phyloP scores from a whole-genome alignment of 306 rosid genomes.

The Lathyrus oleraceus region DNA sequence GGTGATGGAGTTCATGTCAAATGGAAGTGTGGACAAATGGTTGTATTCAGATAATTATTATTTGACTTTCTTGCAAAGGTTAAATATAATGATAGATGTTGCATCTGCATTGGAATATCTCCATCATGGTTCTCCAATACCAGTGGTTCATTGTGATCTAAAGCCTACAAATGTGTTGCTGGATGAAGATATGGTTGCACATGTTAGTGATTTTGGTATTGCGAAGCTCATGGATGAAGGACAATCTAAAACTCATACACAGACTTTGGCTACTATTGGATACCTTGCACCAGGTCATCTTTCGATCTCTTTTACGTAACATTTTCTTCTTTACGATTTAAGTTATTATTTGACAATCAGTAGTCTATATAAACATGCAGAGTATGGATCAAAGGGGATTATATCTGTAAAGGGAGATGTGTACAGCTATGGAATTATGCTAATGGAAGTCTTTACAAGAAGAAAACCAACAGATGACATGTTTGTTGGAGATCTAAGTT shows the following conservation, averaged over 20 bases:
- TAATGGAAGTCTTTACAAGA: background rate
- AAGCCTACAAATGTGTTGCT: too few species aligned
- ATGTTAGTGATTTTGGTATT: too few species aligned
- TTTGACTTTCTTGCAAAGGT: too few species aligned
- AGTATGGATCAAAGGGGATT: background rate
- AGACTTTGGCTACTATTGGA: too few species aligned
- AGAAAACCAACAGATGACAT: background rate
- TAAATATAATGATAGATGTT: too few species aligned
- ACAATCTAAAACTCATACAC: too few species aligned
- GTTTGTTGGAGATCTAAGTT: background rate
- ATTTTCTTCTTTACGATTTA: background rate
- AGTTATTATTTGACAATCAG: background rate
- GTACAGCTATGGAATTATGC: background rate
- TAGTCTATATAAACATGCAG: background rate
- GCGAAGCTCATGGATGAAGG: too few species aligned
- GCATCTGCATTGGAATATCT: too few species aligned
- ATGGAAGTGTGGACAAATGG: slow-evolving; percentile 33
- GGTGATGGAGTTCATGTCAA: slow-evolving; percentile 34
- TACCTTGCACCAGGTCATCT: slow-evolving; percentile 51
- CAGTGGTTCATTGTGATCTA: too few species aligned
- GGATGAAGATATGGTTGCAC: too few species aligned
- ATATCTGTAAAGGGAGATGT: background rate
- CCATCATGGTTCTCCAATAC: too few species aligned
- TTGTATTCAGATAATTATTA: slow-evolving; percentile 32
- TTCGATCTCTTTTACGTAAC: background rate